Conservation (phyloP, 192 early-diverging fungal genomes). For the Entophlyctis luteolus region DNA sequence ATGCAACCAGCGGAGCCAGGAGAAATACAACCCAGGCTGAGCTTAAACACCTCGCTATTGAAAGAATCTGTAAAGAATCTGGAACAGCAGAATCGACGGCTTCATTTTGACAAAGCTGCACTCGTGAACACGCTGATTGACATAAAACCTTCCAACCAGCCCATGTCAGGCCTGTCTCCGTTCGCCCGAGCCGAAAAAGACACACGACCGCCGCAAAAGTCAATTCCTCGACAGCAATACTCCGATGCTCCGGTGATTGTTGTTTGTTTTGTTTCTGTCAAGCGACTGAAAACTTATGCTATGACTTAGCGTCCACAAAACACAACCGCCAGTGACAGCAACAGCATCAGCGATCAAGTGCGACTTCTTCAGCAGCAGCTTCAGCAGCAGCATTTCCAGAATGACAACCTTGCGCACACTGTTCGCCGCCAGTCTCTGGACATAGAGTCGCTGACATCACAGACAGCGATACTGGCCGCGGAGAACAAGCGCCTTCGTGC, state of each 20-base stretch:
- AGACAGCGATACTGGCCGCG: neutral
- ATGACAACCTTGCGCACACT: neutral
- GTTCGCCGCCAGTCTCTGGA: conserved; percentile 3
- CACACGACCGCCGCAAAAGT: neutral
- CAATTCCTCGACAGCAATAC: neutral
- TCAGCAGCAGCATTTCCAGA: neutral
- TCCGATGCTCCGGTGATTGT: no score
- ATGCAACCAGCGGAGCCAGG: no score
- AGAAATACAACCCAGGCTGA: neutral
- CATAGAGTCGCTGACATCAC: conserved; percentile 5
- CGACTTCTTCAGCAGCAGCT: neutral
- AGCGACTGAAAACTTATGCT: neutral
- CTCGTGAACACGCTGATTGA: conserved; percentile 11
- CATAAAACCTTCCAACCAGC: neutral
- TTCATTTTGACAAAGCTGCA: conserved; percentile 16
- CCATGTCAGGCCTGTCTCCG: no score
- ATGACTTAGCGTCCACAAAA: neutral
- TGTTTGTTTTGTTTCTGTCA: no score
- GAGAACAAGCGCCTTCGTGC: conserved; percentile 9
- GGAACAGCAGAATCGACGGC: neutral
- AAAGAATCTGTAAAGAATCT: neutral
- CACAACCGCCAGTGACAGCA: neutral
- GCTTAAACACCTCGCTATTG: neutral
- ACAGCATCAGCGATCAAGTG: neutral
- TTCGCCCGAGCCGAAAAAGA: neutral